Percentiles rank a stretch among this genome's conserved stretches.
phyloP scores from a whole-genome alignment of 2,329 filamentous ascomycete species.

The Parastagonospora nodorum region DNA sequence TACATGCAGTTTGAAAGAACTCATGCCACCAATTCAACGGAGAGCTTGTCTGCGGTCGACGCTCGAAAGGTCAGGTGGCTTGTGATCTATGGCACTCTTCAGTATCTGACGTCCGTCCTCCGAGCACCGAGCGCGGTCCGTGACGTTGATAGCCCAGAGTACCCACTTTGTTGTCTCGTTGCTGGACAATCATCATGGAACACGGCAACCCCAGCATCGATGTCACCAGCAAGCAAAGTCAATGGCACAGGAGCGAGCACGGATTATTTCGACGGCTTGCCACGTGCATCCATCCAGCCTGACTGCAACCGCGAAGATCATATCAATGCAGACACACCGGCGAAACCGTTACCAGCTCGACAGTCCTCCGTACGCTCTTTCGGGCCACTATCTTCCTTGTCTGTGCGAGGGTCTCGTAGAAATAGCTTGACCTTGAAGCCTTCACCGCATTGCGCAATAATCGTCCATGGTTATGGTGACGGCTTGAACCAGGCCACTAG shows the following conservation, averaged over 20 bases:
- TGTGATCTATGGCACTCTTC: slow-evolving; percentile 72
- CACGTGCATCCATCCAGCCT: slow-evolving; percentile 44
- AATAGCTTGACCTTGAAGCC: slow-evolving; percentile 34
- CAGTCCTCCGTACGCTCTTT: slow-evolving; percentile 45
- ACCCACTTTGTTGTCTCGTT: slow-evolving; percentile 60
- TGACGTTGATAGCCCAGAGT: slow-evolving; percentile 61
- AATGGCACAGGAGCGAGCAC: slow-evolving; percentile 20
- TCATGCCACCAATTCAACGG: slow-evolving; percentile 57
- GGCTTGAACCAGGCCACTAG: slow-evolving; percentile 33
- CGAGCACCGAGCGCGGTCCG: slow-evolving; percentile 65
- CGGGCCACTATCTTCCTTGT: slow-evolving; percentile 32
- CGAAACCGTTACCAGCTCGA: slow-evolving; percentile 31
- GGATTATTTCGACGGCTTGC: slow-evolving; percentile 11
- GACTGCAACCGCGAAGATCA: slow-evolving; percentile 54
- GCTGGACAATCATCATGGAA: slow-evolving; percentile 49
- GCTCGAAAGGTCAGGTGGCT: slow-evolving; percentile 81
- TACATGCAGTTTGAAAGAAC: slow-evolving; percentile 74
- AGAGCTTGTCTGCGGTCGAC: slow-evolving; percentile 66
- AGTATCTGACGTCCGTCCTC: slow-evolving; percentile 71
- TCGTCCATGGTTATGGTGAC: slow-evolving; percentile 48
- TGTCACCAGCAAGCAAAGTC: slow-evolving; percentile 13
- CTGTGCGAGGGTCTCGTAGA: slow-evolving; percentile 31
- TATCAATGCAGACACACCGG: slow-evolving; percentile 35
- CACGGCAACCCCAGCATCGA: slow-evolving; percentile 17
- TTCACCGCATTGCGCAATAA: slow-evolving; percentile 40